Evolutionary conservation across 805 yeast genomes (phyloP).

Genomic region (Kazachstania martiniae): DNA sequence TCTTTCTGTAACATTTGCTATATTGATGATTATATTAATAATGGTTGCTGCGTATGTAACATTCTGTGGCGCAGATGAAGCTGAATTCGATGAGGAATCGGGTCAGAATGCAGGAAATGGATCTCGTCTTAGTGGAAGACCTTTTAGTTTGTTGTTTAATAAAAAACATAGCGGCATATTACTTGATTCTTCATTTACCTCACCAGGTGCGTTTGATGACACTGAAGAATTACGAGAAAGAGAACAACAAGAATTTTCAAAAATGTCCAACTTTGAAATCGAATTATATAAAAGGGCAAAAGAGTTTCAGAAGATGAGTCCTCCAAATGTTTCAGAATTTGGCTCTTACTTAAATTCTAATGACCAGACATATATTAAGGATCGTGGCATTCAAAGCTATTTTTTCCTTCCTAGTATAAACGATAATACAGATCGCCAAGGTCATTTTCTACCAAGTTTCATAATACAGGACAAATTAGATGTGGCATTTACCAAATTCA

Average conservation of each 20-base stretch:
- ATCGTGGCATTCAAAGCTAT: slow-evolving; percentile 28
- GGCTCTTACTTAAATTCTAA: slow-evolving; percentile 20
- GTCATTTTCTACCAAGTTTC: slow-evolving; percentile 28
- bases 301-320: slow-evolving; percentile 22
- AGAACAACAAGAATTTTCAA: slow-evolving; percentile 18
- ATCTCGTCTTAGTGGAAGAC: slow-evolving; percentile 5
- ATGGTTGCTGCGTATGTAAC: slow-evolving; percentile 26
- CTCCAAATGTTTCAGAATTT: slow-evolving; percentile 24
- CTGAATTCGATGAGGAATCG: slow-evolving; percentile 25
- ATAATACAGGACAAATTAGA: slow-evolving; percentile 27
- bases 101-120: slow-evolving; percentile 5
- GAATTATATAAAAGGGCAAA: slow-evolving; percentile 24
- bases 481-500: slow-evolving; percentile 22
- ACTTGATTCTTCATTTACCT: slow-evolving; percentile 21
- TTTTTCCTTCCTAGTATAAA: slow-evolving; percentile 26
- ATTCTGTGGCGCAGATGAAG: slow-evolving; percentile 25
- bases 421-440: slow-evolving; percentile 24
- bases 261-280: slow-evolving; percentile 24
- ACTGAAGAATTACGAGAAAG: slow-evolving; percentile 13
- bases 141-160: slow-evolving; percentile 16
- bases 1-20: slow-evolving; percentile 26
- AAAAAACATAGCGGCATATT: slow-evolving; percentile 20
- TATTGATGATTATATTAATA: slow-evolving; percentile 23
- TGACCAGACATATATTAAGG: slow-evolving; percentile 23
- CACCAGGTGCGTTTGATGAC: slow-evolving; percentile 24